Evolutionary conservation across 192 early-diverging fungal species (phyloP).

Genomic region (Linnemannia hyalina): DNA sequence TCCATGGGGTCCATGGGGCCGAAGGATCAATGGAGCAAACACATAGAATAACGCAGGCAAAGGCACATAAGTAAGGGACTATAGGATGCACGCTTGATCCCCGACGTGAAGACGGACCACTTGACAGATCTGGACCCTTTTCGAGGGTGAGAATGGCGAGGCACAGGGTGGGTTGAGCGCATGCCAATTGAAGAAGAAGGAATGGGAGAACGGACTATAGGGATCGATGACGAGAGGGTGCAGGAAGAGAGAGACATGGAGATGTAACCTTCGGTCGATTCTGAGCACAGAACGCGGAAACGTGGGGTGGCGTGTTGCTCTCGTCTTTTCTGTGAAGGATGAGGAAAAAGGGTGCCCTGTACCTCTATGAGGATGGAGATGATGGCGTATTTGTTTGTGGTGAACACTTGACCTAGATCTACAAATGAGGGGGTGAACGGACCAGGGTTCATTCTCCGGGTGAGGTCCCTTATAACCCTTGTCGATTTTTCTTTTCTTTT

Average conservation of each 20-base stretch:
- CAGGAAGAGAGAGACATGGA: not conserved
- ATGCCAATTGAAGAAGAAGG: not conserved
- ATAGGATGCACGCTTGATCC: no score
- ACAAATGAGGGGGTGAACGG: not conserved
- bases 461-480: not conserved
- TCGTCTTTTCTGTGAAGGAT: not conserved
- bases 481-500: not conserved
- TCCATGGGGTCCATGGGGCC: not conserved
- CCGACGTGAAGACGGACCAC: no score
- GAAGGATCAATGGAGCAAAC: no score
- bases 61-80: no score
- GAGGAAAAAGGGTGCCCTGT: no score
- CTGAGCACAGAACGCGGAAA: not conserved
- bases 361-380: no score
- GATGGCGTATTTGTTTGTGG: not conserved
- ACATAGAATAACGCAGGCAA: no score
- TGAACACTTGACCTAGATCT: not conserved
- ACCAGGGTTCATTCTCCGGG: conserved; percentile 6
- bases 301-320: conserved; percentile 4
- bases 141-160: no score
- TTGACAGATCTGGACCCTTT: no score
- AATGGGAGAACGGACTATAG: not conserved
- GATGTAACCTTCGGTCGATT: not conserved
- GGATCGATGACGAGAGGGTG: conserved; percentile 2
- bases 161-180: not conserved